A percentile compares a stretch with the other conserved stretches of the same genome.
Evolutionary conservation across 177 flowering plant species (phyloP).

Genomic region (Tripterygium wilfordii): DNA sequence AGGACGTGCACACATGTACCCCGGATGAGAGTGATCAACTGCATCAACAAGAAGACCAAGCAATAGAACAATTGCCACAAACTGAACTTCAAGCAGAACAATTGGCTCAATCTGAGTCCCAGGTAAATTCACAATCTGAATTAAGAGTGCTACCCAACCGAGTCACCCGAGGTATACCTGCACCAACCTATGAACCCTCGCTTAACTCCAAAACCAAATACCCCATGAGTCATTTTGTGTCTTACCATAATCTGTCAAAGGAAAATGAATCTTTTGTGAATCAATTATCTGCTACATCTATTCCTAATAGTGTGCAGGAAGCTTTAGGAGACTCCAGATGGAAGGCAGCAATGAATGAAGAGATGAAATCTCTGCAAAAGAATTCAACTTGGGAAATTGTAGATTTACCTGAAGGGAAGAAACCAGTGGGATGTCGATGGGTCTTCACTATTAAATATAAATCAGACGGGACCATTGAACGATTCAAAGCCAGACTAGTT

Average conservation of each 20-base stretch:
- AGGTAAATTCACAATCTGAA: not conserved
- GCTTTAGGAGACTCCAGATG: too few species aligned
- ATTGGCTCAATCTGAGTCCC: not conserved
- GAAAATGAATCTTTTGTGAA: not conserved
- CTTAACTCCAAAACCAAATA: slow-evolving; percentile 9
- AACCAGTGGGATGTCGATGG: too few species aligned
- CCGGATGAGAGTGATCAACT: too few species aligned
- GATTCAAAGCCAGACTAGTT: too few species aligned
- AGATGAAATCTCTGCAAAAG: too few species aligned
- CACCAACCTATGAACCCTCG: slow-evolving; percentile 15
- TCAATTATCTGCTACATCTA: slow-evolving; percentile 11
- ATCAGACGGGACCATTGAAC: slow-evolving; percentile 7
- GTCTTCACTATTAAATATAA: slow-evolving; percentile 7
- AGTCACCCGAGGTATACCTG: slow-evolving; percentile 18
- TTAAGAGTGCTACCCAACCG: slow-evolving; percentile 5
- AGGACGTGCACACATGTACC: too few species aligned
- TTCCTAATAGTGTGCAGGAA: too few species aligned
- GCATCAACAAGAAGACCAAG: too few species aligned
- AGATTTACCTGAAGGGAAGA: too few species aligned
- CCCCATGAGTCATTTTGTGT: slow-evolving; percentile 7
- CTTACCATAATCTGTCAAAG: slow-evolving; percentile 2
- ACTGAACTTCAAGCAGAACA: not conserved
- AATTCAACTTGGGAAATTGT: too few species aligned
- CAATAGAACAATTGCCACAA: not conserved
- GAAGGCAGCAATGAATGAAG: slow-evolving; percentile 14